A percentile compares a stretch with the other conserved stretches of the same genome.
These are phyloP conservation scores for Linnemannia hyalina DNA, from an alignment of 192 early-diverging fungal species.

Conservation along the genomic window DNA sequence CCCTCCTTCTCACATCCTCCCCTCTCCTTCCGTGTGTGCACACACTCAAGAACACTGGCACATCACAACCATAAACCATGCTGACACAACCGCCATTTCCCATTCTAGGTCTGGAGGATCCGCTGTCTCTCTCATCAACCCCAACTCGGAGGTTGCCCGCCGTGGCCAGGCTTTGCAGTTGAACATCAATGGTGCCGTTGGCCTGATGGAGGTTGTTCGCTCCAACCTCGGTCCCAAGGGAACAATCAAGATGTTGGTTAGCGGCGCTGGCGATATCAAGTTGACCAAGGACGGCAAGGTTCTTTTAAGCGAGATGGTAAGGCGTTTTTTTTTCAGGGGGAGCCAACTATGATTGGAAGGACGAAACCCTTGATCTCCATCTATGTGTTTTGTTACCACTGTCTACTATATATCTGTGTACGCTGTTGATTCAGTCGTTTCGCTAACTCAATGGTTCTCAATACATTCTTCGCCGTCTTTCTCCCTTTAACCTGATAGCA, in stretches of 20 bases:
- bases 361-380: not conserved
- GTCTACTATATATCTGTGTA: not conserved
- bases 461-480: not conserved
- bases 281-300: conserved; percentile 99
- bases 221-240: conserved; percentile 98
- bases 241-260: conserved; percentile 99
- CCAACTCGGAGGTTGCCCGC: conserved; percentile 98
- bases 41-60: not conserved
- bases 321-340: not conserved
- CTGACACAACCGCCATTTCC: not conserved
- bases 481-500: conserved; percentile 70
- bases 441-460: not conserved
- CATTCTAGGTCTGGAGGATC: conserved; percentile 64
- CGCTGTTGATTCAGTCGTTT: conserved; percentile 1
- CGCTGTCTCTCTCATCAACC: conserved; percentile 95
- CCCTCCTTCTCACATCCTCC: not conserved
- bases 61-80: not conserved
- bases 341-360: not conserved
- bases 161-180: conserved; percentile 97
- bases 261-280: conserved; percentile 95
- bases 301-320: conserved; percentile 97
- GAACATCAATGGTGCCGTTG: conserved; percentile 96
- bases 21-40: not conserved
- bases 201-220: conserved; percentile 94
- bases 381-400: not conserved